Base-by-base conservation (phyloP, 1,139 yeast species). In the Debaryomyces subglobosus region DNA sequence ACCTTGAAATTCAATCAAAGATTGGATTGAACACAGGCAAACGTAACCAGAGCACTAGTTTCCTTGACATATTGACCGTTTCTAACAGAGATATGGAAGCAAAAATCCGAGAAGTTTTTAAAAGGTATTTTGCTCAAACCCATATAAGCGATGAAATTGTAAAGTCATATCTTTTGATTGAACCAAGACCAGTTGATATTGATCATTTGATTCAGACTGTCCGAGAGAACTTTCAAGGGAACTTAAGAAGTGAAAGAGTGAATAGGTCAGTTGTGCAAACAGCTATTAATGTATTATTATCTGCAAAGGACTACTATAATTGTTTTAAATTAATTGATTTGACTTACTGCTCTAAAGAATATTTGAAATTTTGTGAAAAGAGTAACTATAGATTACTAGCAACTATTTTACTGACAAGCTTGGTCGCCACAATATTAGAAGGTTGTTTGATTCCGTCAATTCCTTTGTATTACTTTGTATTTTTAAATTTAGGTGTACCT, bases 301-400 rank as follows among this genome's bases (percentile, higher is more conserved):
- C 54, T 3, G 53, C 59, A n/a, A 67, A 67, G 42, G 78, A 74
- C 53, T 74, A 73, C 54, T 56, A 59, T 40, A 66, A 64, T 40
- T 59, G 71, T 34, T 67, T 73, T 51, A 61, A 62, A 43, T 53
- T 74, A 20, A 51, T 74, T 3, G 75, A 73, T 39, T 34, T 39
- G 13, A 69, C 72, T 0, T 48, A 59, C 8, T 49, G 54, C 16
- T 56, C 64, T 4, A 38, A 48, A 1, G 12, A 27, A 1, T 61
- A 53, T 41, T 15, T 51, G 4, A 39, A 42, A 6, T 44, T 27
- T 10, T 39, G 44, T 8, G 39, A 40, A 20, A 13, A n/a, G 20
- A 12, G 16, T 18, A 27, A 41, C 7, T 7, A 25, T 9, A 44
- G 13, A 9, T 9, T 13, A n/a, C 30, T 49, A 13, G 27, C 30